phyloP scores from a whole-genome alignment of 345 rosid species.

The Acer yangbiense region DNA sequence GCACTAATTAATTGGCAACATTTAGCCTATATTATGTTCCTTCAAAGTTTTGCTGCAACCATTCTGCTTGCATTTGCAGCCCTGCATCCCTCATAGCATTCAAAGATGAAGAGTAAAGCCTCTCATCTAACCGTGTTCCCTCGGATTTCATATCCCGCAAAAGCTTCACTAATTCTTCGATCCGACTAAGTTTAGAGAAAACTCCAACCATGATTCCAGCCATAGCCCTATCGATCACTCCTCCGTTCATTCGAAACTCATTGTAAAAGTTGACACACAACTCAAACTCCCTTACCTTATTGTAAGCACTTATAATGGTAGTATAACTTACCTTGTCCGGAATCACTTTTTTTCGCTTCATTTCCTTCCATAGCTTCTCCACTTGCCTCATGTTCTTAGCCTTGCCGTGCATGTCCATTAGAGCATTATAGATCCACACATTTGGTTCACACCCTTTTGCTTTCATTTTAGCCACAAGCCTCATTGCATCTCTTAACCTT shows the following conservation, averaged over 20 bases:
- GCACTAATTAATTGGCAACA: neutral
- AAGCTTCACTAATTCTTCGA: slow-evolving; percentile 73
- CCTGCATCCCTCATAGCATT: slow-evolving; percentile 86
- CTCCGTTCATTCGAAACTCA: slow-evolving; percentile 63
- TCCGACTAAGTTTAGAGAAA: slow-evolving; percentile 65
- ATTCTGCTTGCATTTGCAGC: slow-evolving; percentile 52
- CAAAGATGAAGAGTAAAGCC: slow-evolving; percentile 67
- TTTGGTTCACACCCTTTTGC: slow-evolving; percentile 71
- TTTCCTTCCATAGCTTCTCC: slow-evolving; percentile 84
- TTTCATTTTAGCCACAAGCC: slow-evolving; percentile 78
- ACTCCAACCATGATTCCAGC: slow-evolving; percentile 87
- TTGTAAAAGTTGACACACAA: slow-evolving; percentile 54
- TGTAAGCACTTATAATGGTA: slow-evolving; percentile 66
- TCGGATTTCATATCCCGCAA: slow-evolving; percentile 66
- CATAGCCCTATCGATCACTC: slow-evolving; percentile 66
- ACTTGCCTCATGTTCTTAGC: slow-evolving; percentile 64
- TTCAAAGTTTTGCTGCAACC: slow-evolving; percentile 67
- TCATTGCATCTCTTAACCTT: slow-evolving; percentile 65
- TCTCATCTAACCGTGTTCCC: slow-evolving; percentile 56
- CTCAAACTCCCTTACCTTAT: slow-evolving; percentile 60
- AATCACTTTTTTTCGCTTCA: slow-evolving; percentile 65
- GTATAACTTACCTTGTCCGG: slow-evolving; percentile 90
- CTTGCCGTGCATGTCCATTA: slow-evolving; percentile 85
- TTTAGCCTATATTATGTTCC: slow-evolving; percentile 13
- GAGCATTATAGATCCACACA: slow-evolving; percentile 80